Percentiles rank a stretch among this genome's conserved stretches.
These are phyloP conservation scores for Pseudonectria foliicola DNA, from an alignment of 2,329 filamentous ascomycete genomes.

Conservation along the genomic window DNA sequence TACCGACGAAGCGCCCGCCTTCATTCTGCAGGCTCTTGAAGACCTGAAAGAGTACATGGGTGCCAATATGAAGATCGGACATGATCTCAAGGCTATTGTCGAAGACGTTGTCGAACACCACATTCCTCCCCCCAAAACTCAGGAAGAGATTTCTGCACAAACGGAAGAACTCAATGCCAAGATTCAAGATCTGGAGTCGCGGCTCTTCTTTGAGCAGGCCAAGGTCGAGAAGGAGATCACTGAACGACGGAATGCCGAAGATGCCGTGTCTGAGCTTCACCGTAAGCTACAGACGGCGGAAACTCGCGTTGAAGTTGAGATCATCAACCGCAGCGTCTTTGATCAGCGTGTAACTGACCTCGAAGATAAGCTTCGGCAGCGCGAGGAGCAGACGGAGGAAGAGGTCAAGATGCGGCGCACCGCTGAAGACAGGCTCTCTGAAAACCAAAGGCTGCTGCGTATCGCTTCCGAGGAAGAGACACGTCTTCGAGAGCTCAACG, in stretches of 20 bases:
- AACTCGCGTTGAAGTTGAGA: conserved; percentile 53
- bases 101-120: conserved; percentile 55
- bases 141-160: conserved; percentile 46
- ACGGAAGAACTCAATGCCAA: conserved; percentile 53
- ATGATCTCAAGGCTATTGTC: conserved; percentile 54
- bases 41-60: conserved; percentile 49
- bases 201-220: conserved; percentile 39
- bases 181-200: conserved; percentile 53
- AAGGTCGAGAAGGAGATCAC: conserved; percentile 42
- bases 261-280: conserved; percentile 44
- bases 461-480: conserved; percentile 66
- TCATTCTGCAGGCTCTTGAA: conserved; percentile 60
- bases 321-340: conserved; percentile 51
- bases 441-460: conserved; percentile 63
- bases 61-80: conserved; percentile 23
- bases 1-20: conserved; percentile 25
- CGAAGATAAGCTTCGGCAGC: conserved; percentile 58
- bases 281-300: conserved; percentile 51
- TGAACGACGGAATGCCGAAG: conserved; percentile 45
- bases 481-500: conserved; percentile 57
- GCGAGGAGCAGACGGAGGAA: conserved; percentile 56
- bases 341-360: conserved; percentile 60
- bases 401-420: conserved; percentile 57
- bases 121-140: conserved; percentile 42
- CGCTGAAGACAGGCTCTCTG: conserved; percentile 65